A percentile compares a stretch with the other conserved stretches of the same genome.
Conservation (phyloP, 306 rosid species). For the Castanea mollissima region DNA sequence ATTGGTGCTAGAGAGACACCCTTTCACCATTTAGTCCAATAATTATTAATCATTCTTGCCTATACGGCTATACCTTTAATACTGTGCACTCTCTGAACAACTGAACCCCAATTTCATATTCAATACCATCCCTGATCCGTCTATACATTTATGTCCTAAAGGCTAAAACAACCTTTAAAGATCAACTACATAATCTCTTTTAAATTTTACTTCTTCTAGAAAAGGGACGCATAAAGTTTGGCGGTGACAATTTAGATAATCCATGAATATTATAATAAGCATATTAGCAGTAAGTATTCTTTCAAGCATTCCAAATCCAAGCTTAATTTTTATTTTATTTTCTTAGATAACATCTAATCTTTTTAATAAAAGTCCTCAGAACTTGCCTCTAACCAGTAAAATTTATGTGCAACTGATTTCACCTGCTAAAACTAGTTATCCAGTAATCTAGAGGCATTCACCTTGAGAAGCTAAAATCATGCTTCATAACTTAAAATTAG, state of each 20-base stretch:
- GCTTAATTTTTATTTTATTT: not conserved
- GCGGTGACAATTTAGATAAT: not conserved
- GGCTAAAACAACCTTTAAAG: not conserved
- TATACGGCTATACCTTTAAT: too few species aligned
- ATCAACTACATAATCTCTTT: not conserved
- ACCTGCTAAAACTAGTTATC: too few species aligned
- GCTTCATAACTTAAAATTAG: too few species aligned
- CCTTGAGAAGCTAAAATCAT: too few species aligned
- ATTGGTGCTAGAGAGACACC: not conserved
- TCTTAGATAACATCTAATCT: too few species aligned
- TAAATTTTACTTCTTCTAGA: not conserved
- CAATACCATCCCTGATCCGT: not conserved
- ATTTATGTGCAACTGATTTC: accelerated
- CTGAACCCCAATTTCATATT: not conserved
- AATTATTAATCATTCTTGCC: not conserved
- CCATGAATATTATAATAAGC: not conserved
- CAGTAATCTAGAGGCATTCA: not conserved
- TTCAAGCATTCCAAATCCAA: not conserved
- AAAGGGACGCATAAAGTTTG: not conserved
- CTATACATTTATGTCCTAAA: not conserved
- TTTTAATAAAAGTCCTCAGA: accelerated
- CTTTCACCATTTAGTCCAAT: not conserved
- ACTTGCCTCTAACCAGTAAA: too few species aligned
- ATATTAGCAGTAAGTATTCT: not conserved
- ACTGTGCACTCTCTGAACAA: not conserved